Percentiles rank a stretch among this genome's conserved stretches.
These are phyloP conservation scores for Nepenthes alata DNA, from an alignment of 179 eudicot species.

Conservation along the genomic window DNA sequence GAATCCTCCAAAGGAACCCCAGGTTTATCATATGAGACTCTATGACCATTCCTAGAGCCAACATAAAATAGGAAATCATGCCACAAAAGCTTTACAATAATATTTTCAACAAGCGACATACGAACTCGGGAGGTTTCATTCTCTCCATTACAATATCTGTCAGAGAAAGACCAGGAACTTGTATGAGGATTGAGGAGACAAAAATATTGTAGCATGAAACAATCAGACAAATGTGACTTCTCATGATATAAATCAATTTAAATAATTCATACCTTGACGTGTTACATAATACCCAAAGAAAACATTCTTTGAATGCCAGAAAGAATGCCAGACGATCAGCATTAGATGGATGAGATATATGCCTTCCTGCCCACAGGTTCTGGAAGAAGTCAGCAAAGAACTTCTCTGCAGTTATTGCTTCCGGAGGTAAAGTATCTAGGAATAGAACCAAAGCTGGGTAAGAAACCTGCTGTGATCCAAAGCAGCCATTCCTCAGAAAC, in stretches of 20 bases:
- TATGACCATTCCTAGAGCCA: slow-evolving; percentile 22
- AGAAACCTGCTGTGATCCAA: slow-evolving; percentile 89
- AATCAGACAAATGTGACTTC: not conserved
- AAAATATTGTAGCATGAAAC: slow-evolving; percentile 2
- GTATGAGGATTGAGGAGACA: not conserved
- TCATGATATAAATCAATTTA: not conserved
- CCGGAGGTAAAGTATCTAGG: slow-evolving; percentile 59
- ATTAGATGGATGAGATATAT: slow-evolving; percentile 34
- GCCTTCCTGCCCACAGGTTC: slow-evolving; percentile 77
- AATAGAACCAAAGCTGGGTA: slow-evolving; percentile 76
- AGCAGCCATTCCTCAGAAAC: slow-evolving; percentile 82
- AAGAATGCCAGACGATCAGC: slow-evolving; percentile 58
- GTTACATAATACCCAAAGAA: slow-evolving; percentile 53
- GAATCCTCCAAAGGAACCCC: slow-evolving; percentile 13
- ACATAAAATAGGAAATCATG: slow-evolving; percentile 34
- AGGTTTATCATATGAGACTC: slow-evolving; percentile 14
- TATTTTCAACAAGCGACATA: slow-evolving; percentile 41
- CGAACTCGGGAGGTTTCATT: slow-evolving; percentile 33
- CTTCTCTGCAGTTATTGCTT: slow-evolving; percentile 34
- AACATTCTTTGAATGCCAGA: slow-evolving; percentile 65
- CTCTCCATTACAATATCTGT: slow-evolving; percentile 53
- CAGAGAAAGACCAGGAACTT: slow-evolving; percentile 11
- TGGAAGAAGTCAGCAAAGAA: slow-evolving; percentile 67
- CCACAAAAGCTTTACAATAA: slow-evolving; percentile 68
- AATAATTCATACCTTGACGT: slow-evolving; percentile 48